These are phyloP conservation scores for Tinospora cordifolia DNA, from an alignment of 164 flowering plant species.

Conservation along the genomic window DNA sequence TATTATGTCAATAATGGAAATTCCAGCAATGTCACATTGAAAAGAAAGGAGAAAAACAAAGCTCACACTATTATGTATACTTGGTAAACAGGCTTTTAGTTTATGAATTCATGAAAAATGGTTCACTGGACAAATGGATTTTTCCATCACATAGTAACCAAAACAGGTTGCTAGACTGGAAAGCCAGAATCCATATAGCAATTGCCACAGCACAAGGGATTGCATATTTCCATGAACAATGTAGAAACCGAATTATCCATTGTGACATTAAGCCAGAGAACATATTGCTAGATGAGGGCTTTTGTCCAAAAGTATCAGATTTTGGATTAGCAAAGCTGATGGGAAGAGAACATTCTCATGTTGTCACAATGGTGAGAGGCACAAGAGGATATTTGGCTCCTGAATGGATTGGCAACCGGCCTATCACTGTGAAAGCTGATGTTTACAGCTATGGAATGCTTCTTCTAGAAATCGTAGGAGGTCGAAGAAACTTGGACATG, in stretches of 20 bases:
- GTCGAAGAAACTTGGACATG: conserved; percentile 82
- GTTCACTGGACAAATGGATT: conserved; percentile 88
- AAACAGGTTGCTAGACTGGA: conserved; percentile 58
- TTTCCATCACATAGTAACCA: conserved; percentile 34
- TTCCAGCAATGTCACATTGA: too few species aligned
- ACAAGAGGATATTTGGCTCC: conserved; percentile 94
- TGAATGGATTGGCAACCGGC: conserved; percentile 81
- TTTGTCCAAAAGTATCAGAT: conserved; percentile 82
- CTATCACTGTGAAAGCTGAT: conserved; percentile 86
- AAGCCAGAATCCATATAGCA: conserved; percentile 66
- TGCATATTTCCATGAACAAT: conserved; percentile 89
- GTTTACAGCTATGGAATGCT: conserved; percentile 96
- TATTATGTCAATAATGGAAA: background rate
- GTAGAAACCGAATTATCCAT: conserved; percentile 73
- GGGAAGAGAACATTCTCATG: conserved; percentile 85
- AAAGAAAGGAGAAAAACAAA: too few species aligned
- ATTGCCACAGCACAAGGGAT: conserved; percentile 74
- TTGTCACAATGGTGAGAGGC: conserved; percentile 83
- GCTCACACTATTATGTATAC: background rate
- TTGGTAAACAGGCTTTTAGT: conserved; percentile 58
- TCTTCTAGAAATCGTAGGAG: conserved; percentile 83
- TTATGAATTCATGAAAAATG: conserved; percentile 80
- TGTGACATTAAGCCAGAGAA: conserved; percentile 96
- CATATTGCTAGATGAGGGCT: conserved; percentile 71
- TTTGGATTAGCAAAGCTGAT: conserved; percentile 90